Evolutionary conservation across 2,329 filamentous ascomycete species (phyloP).

Genomic region (Periconia sp.): DNA sequence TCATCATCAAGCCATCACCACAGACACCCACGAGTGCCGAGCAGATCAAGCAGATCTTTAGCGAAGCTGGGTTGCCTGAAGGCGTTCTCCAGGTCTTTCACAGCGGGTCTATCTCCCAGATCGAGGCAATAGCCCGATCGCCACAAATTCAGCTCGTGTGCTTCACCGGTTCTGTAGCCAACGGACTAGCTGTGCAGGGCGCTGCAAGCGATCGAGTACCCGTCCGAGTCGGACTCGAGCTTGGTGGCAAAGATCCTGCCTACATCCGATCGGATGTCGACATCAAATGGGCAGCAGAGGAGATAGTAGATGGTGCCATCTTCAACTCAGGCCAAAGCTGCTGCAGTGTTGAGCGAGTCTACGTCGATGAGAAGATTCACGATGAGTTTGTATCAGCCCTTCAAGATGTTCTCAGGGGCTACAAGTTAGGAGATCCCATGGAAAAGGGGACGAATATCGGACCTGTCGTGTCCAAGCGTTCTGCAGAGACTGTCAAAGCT

Average conservation of each 20-base stretch:
- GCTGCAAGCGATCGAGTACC: conserved; percentile 80
- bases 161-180: conserved; percentile 92
- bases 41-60: conserved; percentile 77
- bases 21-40: conserved; percentile 94
- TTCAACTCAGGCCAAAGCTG: conserved; percentile 99
- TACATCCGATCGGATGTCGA: conserved; percentile 89
- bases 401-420: conserved; percentile 77
- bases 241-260: conserved; percentile 93
- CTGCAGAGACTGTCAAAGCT: conserved; percentile 75
- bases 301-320: conserved; percentile 93
- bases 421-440: conserved; percentile 87
- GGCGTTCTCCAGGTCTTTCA: conserved; percentile 94
- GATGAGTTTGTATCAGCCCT: conserved; percentile 80
- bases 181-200: conserved; percentile 83
- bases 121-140: conserved; percentile 79
- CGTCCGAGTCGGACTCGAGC: conserved; percentile 84
- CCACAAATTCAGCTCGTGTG: conserved; percentile 81
- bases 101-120: conserved; percentile 76
- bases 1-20: conserved; percentile 93
- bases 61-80: conserved; percentile 78
- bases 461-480: conserved; percentile 83
- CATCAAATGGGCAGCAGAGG: conserved; percentile 85
- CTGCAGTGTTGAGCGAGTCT: conserved; percentile 90
- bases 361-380: conserved; percentile 84
- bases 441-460: conserved; percentile 81